Base-by-base conservation (phyloP, 2,329 filamentous ascomycete species). In the Chalaropsis thielavioides region DNA sequence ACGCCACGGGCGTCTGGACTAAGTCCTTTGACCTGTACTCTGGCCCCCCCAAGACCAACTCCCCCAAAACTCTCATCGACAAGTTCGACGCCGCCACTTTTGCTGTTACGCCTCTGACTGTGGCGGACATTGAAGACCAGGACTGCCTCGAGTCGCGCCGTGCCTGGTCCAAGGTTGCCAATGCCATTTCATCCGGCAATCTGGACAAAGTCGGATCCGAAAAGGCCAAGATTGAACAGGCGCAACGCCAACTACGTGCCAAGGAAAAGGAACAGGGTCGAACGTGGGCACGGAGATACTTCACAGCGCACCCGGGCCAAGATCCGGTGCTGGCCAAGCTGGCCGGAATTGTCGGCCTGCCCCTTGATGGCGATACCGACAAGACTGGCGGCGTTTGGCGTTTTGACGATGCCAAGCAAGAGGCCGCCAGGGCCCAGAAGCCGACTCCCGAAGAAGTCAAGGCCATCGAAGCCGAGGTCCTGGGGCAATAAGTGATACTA, bases 1-100 rank as follows among this genome's bases (percentile, higher is more conserved):
- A 85, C n/a, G 81, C 87, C 46, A 86, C 90, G 38, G 94, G 94
- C 27, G 90, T 95, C 73, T 99, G 94, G 94, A 95, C 85, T 66
- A 89, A 90, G 71, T 78, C 79, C 1, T 95, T 96, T 72, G 83
- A 83, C 62, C 86, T 96, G 72, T 88, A 88, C 75, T 81, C 90
- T 68, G 85, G 86, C 13, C 70, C 77, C 17, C 73, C 75, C 67
- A 80, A 81, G 71, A 78, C 80, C 69, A 81, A 81, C 71, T 74
- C 75, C 17, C 72, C 75, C 41, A 74, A 75, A 24, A 79, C 74
- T 24, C 72, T 83, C 40, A 69, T 90, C 61, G 82, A 85, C 24
- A 74, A 76, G 6, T 89, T 87, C 73, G 81, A 85, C 69, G 83
- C 87, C 40, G 78, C 78, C 61, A 76, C 77, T 31, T 75, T 77